Evolutionary conservation across 2,329 filamentous ascomycete genomes (phyloP), one percentile per base, ranked within the genome.

Genomic region (Talaromyces sp.): DNA sequence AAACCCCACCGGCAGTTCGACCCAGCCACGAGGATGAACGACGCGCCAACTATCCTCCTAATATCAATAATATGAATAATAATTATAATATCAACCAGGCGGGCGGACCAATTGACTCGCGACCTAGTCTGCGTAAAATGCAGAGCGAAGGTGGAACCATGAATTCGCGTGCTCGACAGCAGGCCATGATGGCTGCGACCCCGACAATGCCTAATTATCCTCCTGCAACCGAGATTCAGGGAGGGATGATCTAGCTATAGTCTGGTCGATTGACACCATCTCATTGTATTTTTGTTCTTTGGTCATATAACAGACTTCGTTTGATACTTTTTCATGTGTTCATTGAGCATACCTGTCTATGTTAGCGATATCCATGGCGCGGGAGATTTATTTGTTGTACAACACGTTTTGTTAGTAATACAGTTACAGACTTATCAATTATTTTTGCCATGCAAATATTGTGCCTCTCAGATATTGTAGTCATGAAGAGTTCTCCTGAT

Each of bases 111-210:
- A 16, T 69, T 70, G 11, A 72, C 74, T 59, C 76, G 27, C 77
- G 79, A 62, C 77, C 78, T 45, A 72, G 75, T 63, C 69, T 84
- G 22, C 78, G 82, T 63, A 84, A 85, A 71, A 78, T 77, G 13
- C 81, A 80, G 6, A 84, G 82, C 67, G 83, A 84, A 68, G 82
- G 82, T 27, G 82, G 78, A 22, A 81, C 78, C 61, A 72, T 85
- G 65, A 79, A 82, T 60, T 76, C 75, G 7, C 77, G 76, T 56
- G 79, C 81, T n/a, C 73, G 79, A 33, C 78, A 80, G 64, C 78
- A 80, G 62, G 71, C 74, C 16, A 72, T 78, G 66, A 68, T 72
- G 58, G 70, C 70, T 5, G 69, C 69, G 56, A 67, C 71, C 3
- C 74, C 76, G 2, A 72, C 74, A 14, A 64, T 77, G n/a, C 74